phyloP scores from a whole-genome alignment of 2,329 filamentous ascomycete genomes.

The Nothophoma quercina region DNA sequence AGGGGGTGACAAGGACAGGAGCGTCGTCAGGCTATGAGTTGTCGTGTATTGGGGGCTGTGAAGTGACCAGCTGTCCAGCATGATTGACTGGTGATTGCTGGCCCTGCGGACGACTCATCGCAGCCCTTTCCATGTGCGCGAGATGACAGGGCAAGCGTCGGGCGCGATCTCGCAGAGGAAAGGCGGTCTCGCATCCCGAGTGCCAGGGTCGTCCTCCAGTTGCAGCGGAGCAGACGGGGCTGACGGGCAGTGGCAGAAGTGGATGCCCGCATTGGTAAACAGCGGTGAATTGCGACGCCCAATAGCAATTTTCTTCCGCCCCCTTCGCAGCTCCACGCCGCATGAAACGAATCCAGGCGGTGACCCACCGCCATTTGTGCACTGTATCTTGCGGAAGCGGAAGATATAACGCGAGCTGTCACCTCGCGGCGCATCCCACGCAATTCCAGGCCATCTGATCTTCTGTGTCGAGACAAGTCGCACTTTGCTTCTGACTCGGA shows the following conservation, averaged over 20 bases:
- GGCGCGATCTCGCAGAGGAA: conserved; percentile 29
- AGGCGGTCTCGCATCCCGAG: conserved; percentile 36
- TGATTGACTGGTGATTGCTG: conserved; percentile 27
- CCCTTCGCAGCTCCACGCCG: conserved; percentile 41
- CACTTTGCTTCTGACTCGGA: conserved; percentile 46
- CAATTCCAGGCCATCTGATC: conserved; percentile 40
- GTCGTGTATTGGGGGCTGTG: conserved; percentile 10
- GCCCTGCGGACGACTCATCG: conserved; percentile 40
- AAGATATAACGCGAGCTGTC: conserved; percentile 43
- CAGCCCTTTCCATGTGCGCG: conserved; percentile 22
- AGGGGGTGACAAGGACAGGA: background rate
- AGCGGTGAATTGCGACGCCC: conserved; percentile 37
- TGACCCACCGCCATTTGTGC: conserved; percentile 34
- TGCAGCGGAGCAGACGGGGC: conserved; percentile 31
- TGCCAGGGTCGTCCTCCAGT: conserved; percentile 31
- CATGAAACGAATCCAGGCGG: conserved; percentile 39
- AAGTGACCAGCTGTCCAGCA: conserved; percentile 22
- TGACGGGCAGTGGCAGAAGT: conserved; percentile 30
- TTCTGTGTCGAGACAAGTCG: conserved; percentile 28
- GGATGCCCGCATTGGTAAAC: conserved; percentile 31
- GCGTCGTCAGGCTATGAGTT: background rate
- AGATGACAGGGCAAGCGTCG: conserved; percentile 27
- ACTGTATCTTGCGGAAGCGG: conserved; percentile 24
- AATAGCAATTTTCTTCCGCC: conserved; percentile 26
- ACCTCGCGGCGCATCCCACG: conserved; percentile 32